Evolutionary conservation across 306 rosid species (phyloP).

Genomic region (Medicago lupulina): DNA sequence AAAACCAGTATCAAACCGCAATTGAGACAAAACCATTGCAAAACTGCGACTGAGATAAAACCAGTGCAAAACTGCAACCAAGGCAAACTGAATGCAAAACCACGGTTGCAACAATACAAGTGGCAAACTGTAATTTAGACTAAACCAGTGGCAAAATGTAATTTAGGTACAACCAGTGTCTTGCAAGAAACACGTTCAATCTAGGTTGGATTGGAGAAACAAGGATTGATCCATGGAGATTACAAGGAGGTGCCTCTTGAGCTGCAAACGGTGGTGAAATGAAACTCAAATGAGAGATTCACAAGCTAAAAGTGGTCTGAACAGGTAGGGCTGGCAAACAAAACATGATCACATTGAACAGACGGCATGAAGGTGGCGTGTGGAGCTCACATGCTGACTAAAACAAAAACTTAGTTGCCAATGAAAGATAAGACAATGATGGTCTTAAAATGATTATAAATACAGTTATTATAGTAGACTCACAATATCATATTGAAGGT

Average conservation of each 20-base stretch:
- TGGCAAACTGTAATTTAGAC: neutral
- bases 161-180: neutral
- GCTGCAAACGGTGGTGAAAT: neutral
- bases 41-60: neutral
- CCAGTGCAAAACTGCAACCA: neutral
- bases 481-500: constrained; percentile 1
- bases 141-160: neutral
- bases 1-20: neutral
- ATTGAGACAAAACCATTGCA: neutral
- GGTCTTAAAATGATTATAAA: neutral
- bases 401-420: neutral
- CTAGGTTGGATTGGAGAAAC: neutral
- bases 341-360: neutral
- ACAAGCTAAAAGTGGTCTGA: constrained; percentile 6
- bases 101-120: neutral
- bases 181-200: neutral
- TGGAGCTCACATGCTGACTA: neutral
- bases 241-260: neutral
- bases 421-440: neutral
- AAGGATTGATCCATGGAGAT: neutral
- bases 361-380: neutral
- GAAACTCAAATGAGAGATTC: neutral
- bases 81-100: neutral
- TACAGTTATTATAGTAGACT: constrained; percentile 1
- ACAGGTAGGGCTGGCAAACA: constrained; percentile 10